phyloP scores from a whole-genome alignment of 352 stramenopile species.

The Globisporangium uncinulatum region DNA sequence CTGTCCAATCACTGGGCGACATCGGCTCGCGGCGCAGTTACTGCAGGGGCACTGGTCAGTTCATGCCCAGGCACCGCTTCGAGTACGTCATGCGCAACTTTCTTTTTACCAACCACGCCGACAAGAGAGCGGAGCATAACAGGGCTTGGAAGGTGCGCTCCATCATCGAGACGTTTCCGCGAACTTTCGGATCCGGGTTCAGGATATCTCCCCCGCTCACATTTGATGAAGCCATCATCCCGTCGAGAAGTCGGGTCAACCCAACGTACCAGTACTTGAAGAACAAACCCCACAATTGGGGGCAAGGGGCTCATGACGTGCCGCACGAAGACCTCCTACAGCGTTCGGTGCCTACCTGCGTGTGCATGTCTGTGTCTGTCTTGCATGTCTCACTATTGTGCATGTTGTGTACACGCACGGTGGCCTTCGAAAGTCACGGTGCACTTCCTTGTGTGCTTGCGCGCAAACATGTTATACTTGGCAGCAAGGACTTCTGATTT shows the following conservation, averaged over 20 bases:
- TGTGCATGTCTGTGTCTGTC: no score
- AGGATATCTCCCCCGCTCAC: not conserved
- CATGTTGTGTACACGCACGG: not conserved
- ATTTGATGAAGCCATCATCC: constrained; percentile 3
- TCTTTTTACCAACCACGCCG: constrained; percentile 12
- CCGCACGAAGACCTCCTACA: not conserved
- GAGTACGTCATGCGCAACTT: constrained; percentile 13
- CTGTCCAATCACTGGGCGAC: not conserved
- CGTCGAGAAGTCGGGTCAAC: not conserved
- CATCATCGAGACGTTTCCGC: constrained; percentile 5
- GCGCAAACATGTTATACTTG: not conserved
- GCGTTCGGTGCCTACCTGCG: not conserved
- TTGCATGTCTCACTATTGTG: no score
- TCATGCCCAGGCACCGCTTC: constrained; percentile 3
- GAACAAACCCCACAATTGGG: no score
- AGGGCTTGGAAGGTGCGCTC: constrained; percentile 12
- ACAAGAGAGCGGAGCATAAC: not conserved
- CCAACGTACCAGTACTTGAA: not conserved
- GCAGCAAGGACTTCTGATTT: no score
- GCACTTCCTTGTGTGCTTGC: not conserved
- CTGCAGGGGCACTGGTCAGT: not conserved
- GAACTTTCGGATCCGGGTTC: constrained; percentile 2
- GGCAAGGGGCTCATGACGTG: not conserved
- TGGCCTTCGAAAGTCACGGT: not conserved
- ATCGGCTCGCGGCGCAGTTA: not conserved